These are phyloP conservation scores for Neurospora sp. DNA, from an alignment of 495 filamentous ascomycete species.

Conservation along the genomic window DNA sequence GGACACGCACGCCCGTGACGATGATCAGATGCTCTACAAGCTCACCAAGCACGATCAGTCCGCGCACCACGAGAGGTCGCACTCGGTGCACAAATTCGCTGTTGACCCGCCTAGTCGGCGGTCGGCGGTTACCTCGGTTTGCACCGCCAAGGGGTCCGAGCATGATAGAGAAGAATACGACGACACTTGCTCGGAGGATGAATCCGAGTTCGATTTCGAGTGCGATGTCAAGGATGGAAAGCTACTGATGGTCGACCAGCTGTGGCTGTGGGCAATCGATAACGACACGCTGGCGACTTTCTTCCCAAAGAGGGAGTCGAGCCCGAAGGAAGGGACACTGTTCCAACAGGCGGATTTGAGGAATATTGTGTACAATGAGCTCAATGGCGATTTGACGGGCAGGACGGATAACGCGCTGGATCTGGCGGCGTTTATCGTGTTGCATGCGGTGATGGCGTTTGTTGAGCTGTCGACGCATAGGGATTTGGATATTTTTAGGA, in stretches of 20 bases:
- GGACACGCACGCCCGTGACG: constrained; percentile 52
- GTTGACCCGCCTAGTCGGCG: background rate
- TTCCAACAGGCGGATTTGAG: constrained; percentile 54
- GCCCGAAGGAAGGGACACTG: constrained; percentile 41
- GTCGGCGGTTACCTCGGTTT: background rate
- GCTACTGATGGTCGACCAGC: constrained; percentile 59
- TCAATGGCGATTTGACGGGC: constrained; percentile 58
- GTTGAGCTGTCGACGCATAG: constrained; percentile 48
- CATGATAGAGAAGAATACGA: background rate
- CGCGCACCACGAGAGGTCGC: background rate
- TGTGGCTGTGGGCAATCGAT: constrained; percentile 60
- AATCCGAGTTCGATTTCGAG: constrained; percentile 18
- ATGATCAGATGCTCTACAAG: constrained; percentile 65
- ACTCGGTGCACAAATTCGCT: background rate
- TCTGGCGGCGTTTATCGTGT: constrained; percentile 50
- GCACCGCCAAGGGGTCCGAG: background rate
- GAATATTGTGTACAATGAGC: constrained; percentile 55
- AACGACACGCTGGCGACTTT: constrained; percentile 47
- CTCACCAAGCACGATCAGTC: constrained; percentile 38
- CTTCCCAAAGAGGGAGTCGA: constrained; percentile 43
- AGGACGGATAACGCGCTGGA: constrained; percentile 53
- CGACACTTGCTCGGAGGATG: constrained; percentile 6
- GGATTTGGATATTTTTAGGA: constrained; percentile 53
- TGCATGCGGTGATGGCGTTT: constrained; percentile 54
- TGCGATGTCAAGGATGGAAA: constrained; percentile 45